phyloP scores from a whole-genome alignment of 768 basidiomycete genomes.

The Lentinus tigrinus region DNA sequence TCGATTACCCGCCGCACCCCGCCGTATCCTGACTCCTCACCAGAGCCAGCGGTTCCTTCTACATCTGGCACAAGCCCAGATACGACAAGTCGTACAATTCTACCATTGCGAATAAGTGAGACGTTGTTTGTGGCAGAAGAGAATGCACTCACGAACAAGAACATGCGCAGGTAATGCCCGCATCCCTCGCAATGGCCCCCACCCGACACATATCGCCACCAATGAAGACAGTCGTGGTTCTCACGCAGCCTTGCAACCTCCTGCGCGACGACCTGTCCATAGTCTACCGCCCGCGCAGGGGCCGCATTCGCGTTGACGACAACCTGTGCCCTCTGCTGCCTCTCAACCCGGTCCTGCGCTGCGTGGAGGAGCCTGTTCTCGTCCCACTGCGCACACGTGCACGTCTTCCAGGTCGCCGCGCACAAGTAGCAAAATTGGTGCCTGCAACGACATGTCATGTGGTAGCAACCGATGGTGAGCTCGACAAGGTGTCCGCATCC shows the following conservation, averaged over 20 bases:
- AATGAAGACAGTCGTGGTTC: conserved; percentile 53
- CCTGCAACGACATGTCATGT: conserved; percentile 41
- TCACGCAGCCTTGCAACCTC: conserved; percentile 41
- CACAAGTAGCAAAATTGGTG: conserved; percentile 54
- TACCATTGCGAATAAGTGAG: conserved; percentile 5
- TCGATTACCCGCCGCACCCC: neutral
- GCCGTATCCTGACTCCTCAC: neutral
- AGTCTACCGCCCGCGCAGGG: neutral
- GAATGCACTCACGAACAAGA: conserved; percentile 45
- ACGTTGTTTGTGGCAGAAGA: neutral
- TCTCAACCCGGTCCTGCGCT: conserved; percentile 46
- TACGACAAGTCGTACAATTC: conserved; percentile 34
- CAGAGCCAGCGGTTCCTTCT: conserved; percentile 34
- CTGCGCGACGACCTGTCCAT: conserved; percentile 24
- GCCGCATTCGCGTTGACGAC: neutral
- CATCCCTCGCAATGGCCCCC: conserved; percentile 50
- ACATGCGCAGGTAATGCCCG: conserved; percentile 36
- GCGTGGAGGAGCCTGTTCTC: conserved; percentile 43
- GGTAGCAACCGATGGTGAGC: conserved; percentile 36
- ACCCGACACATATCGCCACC: conserved; percentile 46
- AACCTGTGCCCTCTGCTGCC: conserved; percentile 15
- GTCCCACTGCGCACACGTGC: conserved; percentile 64
- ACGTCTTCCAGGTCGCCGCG: conserved; percentile 60
- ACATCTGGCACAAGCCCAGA: conserved; percentile 37
- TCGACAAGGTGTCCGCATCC: conserved; percentile 33